Base-by-base conservation (phyloP, 495 filamentous ascomycete genomes). In the Elasticomyces elasticus region DNA sequence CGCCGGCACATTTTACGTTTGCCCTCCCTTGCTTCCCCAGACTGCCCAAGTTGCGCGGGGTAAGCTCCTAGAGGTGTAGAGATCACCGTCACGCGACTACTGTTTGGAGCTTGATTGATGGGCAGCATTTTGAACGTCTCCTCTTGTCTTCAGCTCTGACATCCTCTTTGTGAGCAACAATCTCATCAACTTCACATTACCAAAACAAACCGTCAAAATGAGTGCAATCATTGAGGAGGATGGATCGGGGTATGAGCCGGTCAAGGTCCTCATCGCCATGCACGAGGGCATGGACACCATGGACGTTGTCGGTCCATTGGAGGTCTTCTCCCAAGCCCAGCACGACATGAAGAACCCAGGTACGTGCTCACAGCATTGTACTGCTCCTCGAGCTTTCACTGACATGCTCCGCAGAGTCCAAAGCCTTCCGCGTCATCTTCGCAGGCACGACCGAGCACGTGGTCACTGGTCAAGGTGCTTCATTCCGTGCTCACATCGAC, bases 261-360 rank as follows among this genome's bases (percentile, higher is more conserved):
- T 79, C 70, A 71, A 77, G 66, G 76, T 79, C 50, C 69, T 79
- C 52, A 70, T 79, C 41, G 52, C 75, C 12, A 59, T 81, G 31
- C 71, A 74, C 56, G 53, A 66, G 4, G 68, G 70, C 49, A 74
- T 72, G 53, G 75, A 80, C 60, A 69, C 74, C n/a, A 66, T 86
- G 63, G 84, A 87, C 72, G 80, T 85, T 59, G 71, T 76, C 27
- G 84, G 82, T 19, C 82, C 84, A 20, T 71, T 86, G 40, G 82
- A 86, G 66, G 74, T 82, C 55, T 70, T 87, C 47, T 72, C 64
- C 54, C 69, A 68, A 28, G 79, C 81, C 58, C 72, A 70, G 49
- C 81, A 85, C 56, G 76, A 85, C 47, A 69, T 72, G 49, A 76
- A 79, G 54, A 80, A 85, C 58, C 68, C 74, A 23, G 69, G 83